A percentile compares a stretch with the other conserved stretches of the same genome.
Conservation (phyloP, 78 protist species). For the Dictyostelium brefeldianum region DNA sequence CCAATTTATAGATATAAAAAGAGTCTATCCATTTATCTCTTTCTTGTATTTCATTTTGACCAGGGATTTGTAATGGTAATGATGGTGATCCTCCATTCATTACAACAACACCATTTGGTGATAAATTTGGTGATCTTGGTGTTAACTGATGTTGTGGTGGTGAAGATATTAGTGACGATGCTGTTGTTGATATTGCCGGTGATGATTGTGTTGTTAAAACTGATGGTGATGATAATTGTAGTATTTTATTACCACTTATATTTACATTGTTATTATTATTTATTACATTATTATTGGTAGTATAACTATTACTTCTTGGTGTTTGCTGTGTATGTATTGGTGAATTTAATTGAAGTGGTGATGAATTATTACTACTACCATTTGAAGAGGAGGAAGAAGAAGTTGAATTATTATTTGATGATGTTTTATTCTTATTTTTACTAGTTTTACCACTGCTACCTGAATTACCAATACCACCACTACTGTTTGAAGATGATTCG, state of each 20-base stretch:
- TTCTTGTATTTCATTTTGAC: slow-evolving; percentile 2
- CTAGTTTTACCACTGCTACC: neutral
- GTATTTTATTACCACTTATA: slow-evolving; percentile 5
- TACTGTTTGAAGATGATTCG: neutral
- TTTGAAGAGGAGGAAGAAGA: neutral
- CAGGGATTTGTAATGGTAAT: neutral
- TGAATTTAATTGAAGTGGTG: slow-evolving; percentile 1
- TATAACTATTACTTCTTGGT: neutral
- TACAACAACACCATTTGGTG: neutral
- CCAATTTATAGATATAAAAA: slow-evolving; percentile 8
- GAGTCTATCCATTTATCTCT: slow-evolving; percentile 19
- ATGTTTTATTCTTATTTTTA: neutral
- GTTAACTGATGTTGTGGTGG: neutral
- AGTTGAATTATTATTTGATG: neutral
- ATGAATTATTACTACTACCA: neutral
- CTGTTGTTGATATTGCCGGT: neutral
- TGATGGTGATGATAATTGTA: slow-evolving; percentile 6
- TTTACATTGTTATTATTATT: neutral
- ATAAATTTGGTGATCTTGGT: slow-evolving; percentile 13
- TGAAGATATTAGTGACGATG: neutral
- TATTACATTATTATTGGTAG: neutral
- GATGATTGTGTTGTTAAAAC: neutral
- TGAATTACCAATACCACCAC: neutral
- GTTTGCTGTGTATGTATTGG: neutral
- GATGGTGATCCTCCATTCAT: neutral